Evolutionary conservation across 1,139 yeast species (phyloP).

Genomic region (Pichia sp.): DNA sequence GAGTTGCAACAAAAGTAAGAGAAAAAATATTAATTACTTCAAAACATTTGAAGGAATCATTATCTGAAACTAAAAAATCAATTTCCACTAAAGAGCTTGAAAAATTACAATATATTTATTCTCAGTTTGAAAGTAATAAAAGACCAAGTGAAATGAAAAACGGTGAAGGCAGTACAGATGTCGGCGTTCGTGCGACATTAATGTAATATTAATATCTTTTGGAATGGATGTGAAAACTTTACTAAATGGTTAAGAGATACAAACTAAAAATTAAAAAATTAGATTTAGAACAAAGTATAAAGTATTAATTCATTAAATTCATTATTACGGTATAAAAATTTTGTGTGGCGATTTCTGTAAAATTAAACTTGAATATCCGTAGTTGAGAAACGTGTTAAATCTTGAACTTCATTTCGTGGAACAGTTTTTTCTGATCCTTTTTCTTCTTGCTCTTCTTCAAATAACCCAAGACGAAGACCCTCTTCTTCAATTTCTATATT

Average conservation of each 20-base stretch:
- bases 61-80: conserved; percentile 78
- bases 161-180: conserved; percentile 73
- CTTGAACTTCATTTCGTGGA: no score
- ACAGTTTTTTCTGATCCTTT: no score
- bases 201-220: conserved; percentile 10
- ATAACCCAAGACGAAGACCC: conserved; percentile 43
- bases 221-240: no score
- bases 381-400: no score
- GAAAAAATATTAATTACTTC: conserved; percentile 38
- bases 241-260: no score
- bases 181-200: conserved; percentile 70
- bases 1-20: not conserved
- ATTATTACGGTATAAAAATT: no score
- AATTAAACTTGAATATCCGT: no score
- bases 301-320: no score
- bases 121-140: conserved; percentile 61
- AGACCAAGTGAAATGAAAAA: conserved; percentile 88
- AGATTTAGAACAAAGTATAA: no score
- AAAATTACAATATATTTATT: conserved; percentile 61
- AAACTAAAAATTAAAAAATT: no score
- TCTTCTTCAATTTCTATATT: conserved; percentile 42
- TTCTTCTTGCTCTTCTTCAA: conserved; percentile 32
- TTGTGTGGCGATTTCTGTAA: no score
- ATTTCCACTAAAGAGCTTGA: conserved; percentile 66
- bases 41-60: conserved; percentile 56